Evolutionary conservation across 306 rosid species (phyloP), one percentile per base, ranked within the genome.

Genomic region (barrel medic (Medicago truncatula)): DNA sequence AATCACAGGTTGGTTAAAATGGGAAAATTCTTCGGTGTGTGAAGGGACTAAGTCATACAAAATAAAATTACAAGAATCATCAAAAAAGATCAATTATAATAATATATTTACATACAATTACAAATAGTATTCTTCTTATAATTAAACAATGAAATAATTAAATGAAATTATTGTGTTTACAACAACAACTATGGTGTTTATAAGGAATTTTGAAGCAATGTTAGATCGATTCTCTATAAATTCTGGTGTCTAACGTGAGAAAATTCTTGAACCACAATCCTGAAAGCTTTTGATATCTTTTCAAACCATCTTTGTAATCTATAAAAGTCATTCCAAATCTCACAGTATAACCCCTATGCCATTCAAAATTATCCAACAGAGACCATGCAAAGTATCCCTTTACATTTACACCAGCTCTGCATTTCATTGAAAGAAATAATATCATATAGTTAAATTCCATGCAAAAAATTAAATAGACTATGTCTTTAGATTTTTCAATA

Each of bases 311-410:
- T 6, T 76, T 73, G 25, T 80, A 88, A 56, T 90, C 92, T 8
- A 88, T 71, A 38, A 41, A 88, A 54, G 74, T 57, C 73, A 90
- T 81, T 17, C 96, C 92, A 43, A 83, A 90, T 1, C 90, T 77
- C 4, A 76, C 73, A 0, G 78, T 67, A 10, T 79, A 90, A 3
- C 96, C 96, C 0, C 0, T 13, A 0, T 18, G 13, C 92, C 90
- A 90, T 78, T 86, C 92, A 52, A 84, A 88, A 25, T 83, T 83
- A 20, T 90, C 96, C 7, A 88, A 44, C 25, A 90, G 57, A 5
- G 92, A 88, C 96, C 96, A 90, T 59, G 88, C 89, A 76, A 86
- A 90, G 20, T 86, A 90, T 3, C 92, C 92, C 5, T 77, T 77
- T 25, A 90, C 96, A 8, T 83, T 88, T 3, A 70, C 89, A 1